Evolutionary conservation across 139 green algal species (phyloP), one percentile per base, ranked within the genome.

Genomic region (Zygnema cylindricum): DNA sequence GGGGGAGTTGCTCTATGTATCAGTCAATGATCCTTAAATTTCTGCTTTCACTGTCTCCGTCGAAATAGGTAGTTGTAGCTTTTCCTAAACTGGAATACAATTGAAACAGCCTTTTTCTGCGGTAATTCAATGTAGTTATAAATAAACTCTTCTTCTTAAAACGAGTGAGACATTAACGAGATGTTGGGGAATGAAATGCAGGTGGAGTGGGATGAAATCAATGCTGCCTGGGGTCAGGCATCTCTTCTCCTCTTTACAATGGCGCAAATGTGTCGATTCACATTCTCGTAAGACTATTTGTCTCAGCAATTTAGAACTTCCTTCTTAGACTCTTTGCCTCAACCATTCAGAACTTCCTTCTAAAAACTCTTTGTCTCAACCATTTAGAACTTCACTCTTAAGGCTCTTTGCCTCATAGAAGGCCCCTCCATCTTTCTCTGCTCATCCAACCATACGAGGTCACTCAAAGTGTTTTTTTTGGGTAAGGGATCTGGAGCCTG

Each of bases 141-240:
- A 73, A n/a, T 73, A 36, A n/a, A 30, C 57, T n/a, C 30, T 30
- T 30, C 57, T 73, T 73, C 57, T 73, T 73, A 73, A n/a, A n/a
- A n/a, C n/a, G n/a, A n/a, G n/a, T n/a, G n/a, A n/a, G n/a, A n/a
- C n/a, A n/a, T n/a, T n/a, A n/a, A n/a, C n/a, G n/a, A n/a, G n/a
- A n/a, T n/a, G n/a, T n/a, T n/a, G n/a, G n/a, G n/a, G n/a, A 16
- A 21, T 35, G 35, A 40, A 35, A 43, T 21, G 73, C 86, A 89
- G 2, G 97, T 99, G 82, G 94, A 96, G 82, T 99, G 97, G 97
- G 95, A 98, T 41, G 97, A 99, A 88, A 98, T 99, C 92, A 99
- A 99, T 92, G 96, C 96, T 11, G 97, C 95, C 23, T 98, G 95
- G 96, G 97, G 97, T 1, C 95, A 98, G 90, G 95, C 96, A 1